These are phyloP conservation scores for Podila epigama DNA, from an alignment of 192 early-diverging fungal genomes.

Conservation along the genomic window DNA sequence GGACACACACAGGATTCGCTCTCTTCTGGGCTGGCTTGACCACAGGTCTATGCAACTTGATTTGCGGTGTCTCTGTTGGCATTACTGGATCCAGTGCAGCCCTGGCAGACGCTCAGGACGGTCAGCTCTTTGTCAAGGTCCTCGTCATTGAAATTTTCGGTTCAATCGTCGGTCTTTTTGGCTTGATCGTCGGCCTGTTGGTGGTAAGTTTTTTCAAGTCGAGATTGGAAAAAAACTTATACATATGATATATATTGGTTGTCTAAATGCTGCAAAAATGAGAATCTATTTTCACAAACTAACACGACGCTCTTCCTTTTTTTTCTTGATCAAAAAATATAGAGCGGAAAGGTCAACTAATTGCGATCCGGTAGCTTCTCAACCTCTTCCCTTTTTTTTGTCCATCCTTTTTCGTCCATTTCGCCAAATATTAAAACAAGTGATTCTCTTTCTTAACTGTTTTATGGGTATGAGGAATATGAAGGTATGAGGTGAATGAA, in stretches of 20 bases:
- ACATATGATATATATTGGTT: too few relatives aligned
- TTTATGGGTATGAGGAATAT: too few relatives aligned
- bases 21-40: conserved; percentile 97
- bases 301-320: neutral
- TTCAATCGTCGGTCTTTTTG: conserved; percentile 94
- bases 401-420: neutral
- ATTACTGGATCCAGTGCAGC: conserved; percentile 93
- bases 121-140: conserved; percentile 95
- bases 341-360: conserved; percentile 27
- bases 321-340: neutral
- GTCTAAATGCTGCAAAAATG: too few relatives aligned
- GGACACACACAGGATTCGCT: conserved; percentile 70
- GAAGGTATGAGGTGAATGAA: too few relatives aligned
- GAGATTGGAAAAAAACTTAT: neutral
- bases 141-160: conserved; percentile 98
- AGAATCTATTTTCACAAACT: neutral
- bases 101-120: conserved; percentile 95
- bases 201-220: conserved; percentile 55
- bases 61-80: conserved; percentile 94
- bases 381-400: neutral
- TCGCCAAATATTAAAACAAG: too few relatives aligned
- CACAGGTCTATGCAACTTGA: conserved; percentile 92
- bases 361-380: neutral
- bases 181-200: conserved; percentile 92
- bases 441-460: too few relatives aligned